phyloP scores from a whole-genome alignment of 23 red algal genomes.

The Gracilariopsis chorda region DNA sequence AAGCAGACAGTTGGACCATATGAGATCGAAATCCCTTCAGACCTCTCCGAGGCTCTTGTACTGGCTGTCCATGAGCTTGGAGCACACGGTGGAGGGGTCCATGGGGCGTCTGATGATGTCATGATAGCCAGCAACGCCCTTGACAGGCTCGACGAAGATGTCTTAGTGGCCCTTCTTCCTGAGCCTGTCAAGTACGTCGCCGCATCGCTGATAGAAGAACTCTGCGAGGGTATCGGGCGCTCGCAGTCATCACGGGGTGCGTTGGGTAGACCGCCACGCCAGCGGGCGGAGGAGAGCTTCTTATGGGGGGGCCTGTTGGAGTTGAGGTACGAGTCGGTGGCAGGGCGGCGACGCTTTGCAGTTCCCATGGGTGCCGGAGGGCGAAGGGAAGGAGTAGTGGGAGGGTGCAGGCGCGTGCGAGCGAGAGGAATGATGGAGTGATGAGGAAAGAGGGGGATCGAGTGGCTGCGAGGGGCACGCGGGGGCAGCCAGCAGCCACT shows the following conservation, averaged over 20 bases:
- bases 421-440: no score
- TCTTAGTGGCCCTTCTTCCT: slow-evolving; percentile 37
- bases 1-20: slow-evolving; percentile 67
- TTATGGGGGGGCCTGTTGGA: background rate
- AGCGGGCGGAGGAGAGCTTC: background rate
- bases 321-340: slow-evolving; percentile 1
- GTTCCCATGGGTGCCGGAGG: background rate
- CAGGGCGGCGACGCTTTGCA: slow-evolving; percentile 21
- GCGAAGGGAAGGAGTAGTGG: background rate
- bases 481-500: no score
- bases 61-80: slow-evolving; percentile 1
- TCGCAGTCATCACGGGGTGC: slow-evolving; percentile 34
- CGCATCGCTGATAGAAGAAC: slow-evolving; percentile 7
- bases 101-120: slow-evolving; percentile 42
- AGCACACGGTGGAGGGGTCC: slow-evolving; percentile 56
- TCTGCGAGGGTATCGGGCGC: slow-evolving; percentile 7
- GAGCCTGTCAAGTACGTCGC: slow-evolving; percentile 57
- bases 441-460: no score
- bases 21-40: slow-evolving; percentile 39
- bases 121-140: slow-evolving; percentile 36
- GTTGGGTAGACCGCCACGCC: slow-evolving; percentile 10
- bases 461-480: no score
- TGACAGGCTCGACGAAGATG: slow-evolving; percentile 61
- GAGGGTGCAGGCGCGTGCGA: no score
- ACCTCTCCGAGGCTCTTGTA: slow-evolving; percentile 50